phyloP scores from a whole-genome alignment of 2,329 filamentous ascomycete species.

The Capronia americana region DNA sequence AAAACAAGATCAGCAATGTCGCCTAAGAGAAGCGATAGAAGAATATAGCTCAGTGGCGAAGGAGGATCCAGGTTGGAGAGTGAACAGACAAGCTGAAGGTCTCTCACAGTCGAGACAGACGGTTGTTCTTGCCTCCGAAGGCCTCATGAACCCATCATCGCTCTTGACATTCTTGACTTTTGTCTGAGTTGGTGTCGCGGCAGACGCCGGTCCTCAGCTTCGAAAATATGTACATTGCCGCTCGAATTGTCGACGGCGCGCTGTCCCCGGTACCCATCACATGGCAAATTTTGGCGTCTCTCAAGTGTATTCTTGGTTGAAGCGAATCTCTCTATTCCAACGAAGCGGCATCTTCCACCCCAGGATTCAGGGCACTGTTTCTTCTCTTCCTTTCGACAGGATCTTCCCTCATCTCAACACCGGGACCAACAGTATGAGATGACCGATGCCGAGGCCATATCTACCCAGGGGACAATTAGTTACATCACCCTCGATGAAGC shows the following conservation, averaged over 20 bases:
- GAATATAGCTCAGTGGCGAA: constrained; percentile 2
- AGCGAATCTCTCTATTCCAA: constrained; percentile 62
- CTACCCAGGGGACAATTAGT: constrained; percentile 16
- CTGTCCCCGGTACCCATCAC: background rate
- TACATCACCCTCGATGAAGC: background rate
- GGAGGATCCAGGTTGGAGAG: background rate
- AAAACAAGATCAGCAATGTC: background rate
- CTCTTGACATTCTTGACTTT: background rate
- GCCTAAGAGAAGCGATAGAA: constrained; percentile 5
- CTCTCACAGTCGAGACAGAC: background rate
- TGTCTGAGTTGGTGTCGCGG: background rate
- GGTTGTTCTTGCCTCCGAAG: constrained; percentile 2
- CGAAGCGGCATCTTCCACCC: constrained; percentile 70
- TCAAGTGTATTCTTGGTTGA: constrained; percentile 29
- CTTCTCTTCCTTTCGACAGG: constrained; percentile 61
- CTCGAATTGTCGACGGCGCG: constrained; percentile 8
- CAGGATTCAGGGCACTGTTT: constrained; percentile 53
- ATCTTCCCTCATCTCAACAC: constrained; percentile 78
- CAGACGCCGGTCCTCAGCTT: background rate
- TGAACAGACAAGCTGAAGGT: background rate
- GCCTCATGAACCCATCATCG: constrained; percentile 1
- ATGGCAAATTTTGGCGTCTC: constrained; percentile 19
- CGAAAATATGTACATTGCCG: constrained; percentile 25
- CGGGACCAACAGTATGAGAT: constrained; percentile 73
- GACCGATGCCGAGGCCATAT: constrained; percentile 37